A percentile compares a stretch with the other conserved stretches of the same genome.
Conservation (phyloP, 2,329 filamentous ascomycete genomes). For the Venturia effusa region DNA sequence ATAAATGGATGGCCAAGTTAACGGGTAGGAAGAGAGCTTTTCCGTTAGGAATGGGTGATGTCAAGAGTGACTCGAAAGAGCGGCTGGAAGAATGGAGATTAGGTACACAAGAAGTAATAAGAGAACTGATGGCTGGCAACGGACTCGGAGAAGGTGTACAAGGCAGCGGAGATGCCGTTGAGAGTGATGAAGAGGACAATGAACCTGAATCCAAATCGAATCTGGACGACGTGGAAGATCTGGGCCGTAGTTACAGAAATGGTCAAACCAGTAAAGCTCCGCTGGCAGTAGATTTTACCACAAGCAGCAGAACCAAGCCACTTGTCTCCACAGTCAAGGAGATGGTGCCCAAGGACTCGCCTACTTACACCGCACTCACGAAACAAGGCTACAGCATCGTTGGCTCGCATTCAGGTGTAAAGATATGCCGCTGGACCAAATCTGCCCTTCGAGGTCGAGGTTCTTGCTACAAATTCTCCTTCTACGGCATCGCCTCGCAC, state of each 20-base stretch:
- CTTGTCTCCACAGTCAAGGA: constrained; percentile 51
- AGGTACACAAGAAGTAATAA: constrained; percentile 63
- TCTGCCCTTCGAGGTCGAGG: constrained; percentile 86
- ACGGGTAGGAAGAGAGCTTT: constrained; percentile 78
- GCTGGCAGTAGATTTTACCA: constrained; percentile 80
- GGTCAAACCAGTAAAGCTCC: constrained; percentile 22
- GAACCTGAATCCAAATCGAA: constrained; percentile 37
- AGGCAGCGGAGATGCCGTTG: constrained; percentile 72
- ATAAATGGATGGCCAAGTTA: constrained; percentile 95
- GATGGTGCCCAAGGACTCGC: constrained; percentile 88
- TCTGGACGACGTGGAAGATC: constrained; percentile 75
- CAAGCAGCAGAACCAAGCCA: constrained; percentile 46
- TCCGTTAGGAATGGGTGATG: constrained; percentile 78
- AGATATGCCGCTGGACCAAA: constrained; percentile 98
- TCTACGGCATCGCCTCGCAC: constrained; percentile 94
- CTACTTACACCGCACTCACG: constrained; percentile 78
- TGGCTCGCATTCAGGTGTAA: constrained; percentile 89
- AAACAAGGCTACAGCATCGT: constrained; percentile 97
- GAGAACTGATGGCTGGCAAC: constrained; percentile 43
- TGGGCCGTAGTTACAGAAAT: constrained; percentile 43
- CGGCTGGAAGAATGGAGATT: constrained; percentile 66
- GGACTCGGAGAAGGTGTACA: constrained; percentile 55
- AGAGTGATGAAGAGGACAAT: constrained; percentile 60
- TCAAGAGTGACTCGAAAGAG: constrained; percentile 58
- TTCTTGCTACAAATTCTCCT: constrained; percentile 95